Evolutionary conservation across 352 stramenopile species (phyloP), one percentile per base, ranked within the genome.

Genomic region (Phytophthora ohioensis): DNA sequence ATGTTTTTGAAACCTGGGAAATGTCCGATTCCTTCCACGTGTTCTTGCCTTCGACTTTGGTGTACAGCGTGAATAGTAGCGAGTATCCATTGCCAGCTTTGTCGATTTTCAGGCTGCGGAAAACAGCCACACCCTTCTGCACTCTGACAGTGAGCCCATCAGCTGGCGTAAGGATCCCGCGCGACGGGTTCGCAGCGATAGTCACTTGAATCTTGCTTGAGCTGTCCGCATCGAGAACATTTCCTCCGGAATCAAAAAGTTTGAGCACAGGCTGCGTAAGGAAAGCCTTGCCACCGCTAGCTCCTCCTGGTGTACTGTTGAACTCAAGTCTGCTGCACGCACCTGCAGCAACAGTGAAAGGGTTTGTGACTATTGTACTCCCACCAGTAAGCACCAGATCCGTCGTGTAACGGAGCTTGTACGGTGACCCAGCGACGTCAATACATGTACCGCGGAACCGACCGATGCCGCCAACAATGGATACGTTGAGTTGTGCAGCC

Each of bases 151-250:
- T 71, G 3, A 92, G 63, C 21, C 73, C 81, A 43, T 82, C 57
- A 13, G 57, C 47, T 15, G 89, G 89, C 1, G 66, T 73, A 15
- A 96, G 56, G 3, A 58, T 75, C 2, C 87, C 89, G 10, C 54
- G 55, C 5, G 86, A 95, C 1, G 89, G 89, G 41, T 96, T 96
- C 30, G 84, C 83, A 48, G 85, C 80, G 42, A 95, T 93, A 13
- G 64, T 64, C 10, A 92, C 86, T n/a, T 60, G 64, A 56, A 96
- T 65, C 13, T 75, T 71, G 56, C 87, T 95, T n/a, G 77, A 76
- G 49, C 79, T 88, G 51, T 96, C 85, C 3, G 73, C 82, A n/a
- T 84, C 64, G 2, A 94, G 69, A 10, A 67, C 67, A 54, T 95
- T 96, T 11, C 85, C 80, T 46, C 89, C 88, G 0, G 84, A 85